Percentiles rank a stretch among this genome's conserved stretches.
Conservation (phyloP, 2,329 filamentous ascomycete genomes). For the Penicillium sclerotiorum region DNA sequence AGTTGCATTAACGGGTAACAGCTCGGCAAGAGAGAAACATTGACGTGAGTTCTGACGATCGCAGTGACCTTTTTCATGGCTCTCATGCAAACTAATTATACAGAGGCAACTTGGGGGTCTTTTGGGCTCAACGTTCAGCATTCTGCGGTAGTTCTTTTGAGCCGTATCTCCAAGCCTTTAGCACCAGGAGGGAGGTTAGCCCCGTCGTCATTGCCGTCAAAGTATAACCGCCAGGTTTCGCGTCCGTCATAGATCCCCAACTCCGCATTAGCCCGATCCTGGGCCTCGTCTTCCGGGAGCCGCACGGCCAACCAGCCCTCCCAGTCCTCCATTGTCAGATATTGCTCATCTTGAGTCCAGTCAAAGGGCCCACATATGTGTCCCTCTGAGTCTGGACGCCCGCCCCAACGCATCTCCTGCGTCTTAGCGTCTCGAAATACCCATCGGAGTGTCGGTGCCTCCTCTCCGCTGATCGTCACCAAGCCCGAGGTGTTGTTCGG, state of each 20-base stretch:
- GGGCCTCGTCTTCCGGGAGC: constrained; percentile 20
- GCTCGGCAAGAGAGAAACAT: too few species aligned
- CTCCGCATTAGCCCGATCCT: constrained; percentile 13
- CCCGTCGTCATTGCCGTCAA: constrained; percentile 29
- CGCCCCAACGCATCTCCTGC: constrained; percentile 29
- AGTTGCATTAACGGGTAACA: too few species aligned
- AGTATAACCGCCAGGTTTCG: constrained; percentile 28
- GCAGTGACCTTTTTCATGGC: too few species aligned
- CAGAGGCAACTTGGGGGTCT: neutral
- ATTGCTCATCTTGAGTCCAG: constrained; percentile 6
- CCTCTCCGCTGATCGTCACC: constrained; percentile 27
- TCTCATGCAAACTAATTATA: neutral
- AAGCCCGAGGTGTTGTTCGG: constrained; percentile 26
- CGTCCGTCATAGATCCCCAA: constrained; percentile 18
- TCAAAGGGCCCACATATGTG: constrained; percentile 7
- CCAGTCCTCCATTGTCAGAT: constrained; percentile 3
- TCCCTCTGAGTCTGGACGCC: constrained; percentile 21
- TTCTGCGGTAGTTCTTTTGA: constrained; percentile 23
- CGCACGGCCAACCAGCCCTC: constrained; percentile 23
- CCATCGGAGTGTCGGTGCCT: constrained; percentile 27
- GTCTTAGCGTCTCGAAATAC: constrained; percentile 28
- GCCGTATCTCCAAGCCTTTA: constrained; percentile 25
- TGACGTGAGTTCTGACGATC: too few species aligned
- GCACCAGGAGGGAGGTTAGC: constrained; percentile 23
- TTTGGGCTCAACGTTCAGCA: constrained; percentile 8